phyloP scores from a whole-genome alignment of 352 stramenopile genomes.

The Pythium brachiatum region DNA sequence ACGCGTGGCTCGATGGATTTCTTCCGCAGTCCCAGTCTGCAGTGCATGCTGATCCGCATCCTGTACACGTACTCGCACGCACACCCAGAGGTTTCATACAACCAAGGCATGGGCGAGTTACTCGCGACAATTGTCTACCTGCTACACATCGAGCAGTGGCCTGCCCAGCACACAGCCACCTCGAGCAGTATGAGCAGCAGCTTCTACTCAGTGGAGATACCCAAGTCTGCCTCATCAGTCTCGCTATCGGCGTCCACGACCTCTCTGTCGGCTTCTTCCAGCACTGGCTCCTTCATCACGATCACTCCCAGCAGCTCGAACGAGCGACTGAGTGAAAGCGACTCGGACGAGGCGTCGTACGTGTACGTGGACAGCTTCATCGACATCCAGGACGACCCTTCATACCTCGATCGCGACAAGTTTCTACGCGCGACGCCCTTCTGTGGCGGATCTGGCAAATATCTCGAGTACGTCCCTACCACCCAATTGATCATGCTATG shows the following conservation, averaged over 20 bases:
- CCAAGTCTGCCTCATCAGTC: constrained; percentile 12
- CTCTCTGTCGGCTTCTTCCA: constrained; percentile 9
- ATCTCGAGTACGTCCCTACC: constrained; percentile 46
- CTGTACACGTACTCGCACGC: constrained; percentile 69
- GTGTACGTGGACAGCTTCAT: constrained; percentile 76
- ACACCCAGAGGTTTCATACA: constrained; percentile 72
- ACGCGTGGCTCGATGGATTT: constrained; percentile 60
- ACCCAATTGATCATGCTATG: neutral
- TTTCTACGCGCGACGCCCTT: constrained; percentile 53
- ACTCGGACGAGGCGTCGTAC: constrained; percentile 59
- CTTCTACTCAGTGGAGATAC: constrained; percentile 14
- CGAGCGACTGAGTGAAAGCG: constrained; percentile 31
- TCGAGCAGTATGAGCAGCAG: neutral
- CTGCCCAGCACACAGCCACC: constrained; percentile 4
- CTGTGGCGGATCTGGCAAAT: constrained; percentile 32
- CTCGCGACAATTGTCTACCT: constrained; percentile 70
- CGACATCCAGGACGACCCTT: constrained; percentile 37
- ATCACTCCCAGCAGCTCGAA: constrained; percentile 21
- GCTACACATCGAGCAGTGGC: constrained; percentile 69
- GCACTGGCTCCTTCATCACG: constrained; percentile 17
- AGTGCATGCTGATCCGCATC: constrained; percentile 60
- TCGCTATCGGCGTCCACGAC: constrained; percentile 4
- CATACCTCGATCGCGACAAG: constrained; percentile 30
- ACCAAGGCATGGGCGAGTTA: constrained; percentile 78
- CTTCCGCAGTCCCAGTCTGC: constrained; percentile 46